Conservation (phyloP, 2,329 filamentous ascomycete genomes). For the Hypoxylon sp. region DNA sequence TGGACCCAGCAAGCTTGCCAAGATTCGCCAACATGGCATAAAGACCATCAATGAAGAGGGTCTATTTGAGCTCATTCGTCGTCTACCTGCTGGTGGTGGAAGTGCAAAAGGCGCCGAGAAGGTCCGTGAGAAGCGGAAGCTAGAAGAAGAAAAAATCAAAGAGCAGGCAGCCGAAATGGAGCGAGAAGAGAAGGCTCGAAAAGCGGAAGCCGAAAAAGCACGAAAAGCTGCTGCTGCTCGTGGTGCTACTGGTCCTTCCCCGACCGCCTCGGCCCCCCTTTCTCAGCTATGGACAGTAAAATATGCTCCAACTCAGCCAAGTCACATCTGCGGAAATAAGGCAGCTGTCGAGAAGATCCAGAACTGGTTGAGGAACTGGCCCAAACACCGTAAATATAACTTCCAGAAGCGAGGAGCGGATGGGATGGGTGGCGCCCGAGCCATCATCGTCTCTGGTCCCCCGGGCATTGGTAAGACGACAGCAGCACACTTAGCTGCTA, state of each 20-base stretch:
- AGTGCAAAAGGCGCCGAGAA: slow-evolving; percentile 90
- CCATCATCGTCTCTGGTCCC: slow-evolving; percentile 95
- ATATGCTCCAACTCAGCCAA: slow-evolving; percentile 88
- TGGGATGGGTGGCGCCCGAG: slow-evolving; percentile 84
- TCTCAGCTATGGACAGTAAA: slow-evolving; percentile 92
- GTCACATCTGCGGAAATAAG: slow-evolving; percentile 97
- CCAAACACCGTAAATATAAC: slow-evolving; percentile 80
- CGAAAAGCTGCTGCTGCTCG: slow-evolving; percentile 66
- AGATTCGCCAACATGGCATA: slow-evolving; percentile 83
- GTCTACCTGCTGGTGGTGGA: slow-evolving; percentile 87
- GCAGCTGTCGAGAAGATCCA: slow-evolving; percentile 89
- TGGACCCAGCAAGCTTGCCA: slow-evolving; percentile 91
- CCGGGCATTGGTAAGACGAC: slow-evolving; percentile 99
- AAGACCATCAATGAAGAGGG: slow-evolving; percentile 97
- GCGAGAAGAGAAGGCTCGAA: slow-evolving; percentile 77
- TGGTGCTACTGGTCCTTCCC: slow-evolving; percentile 56
- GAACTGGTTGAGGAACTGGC: slow-evolving; percentile 87
- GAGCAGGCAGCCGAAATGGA: slow-evolving; percentile 89
- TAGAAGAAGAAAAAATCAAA: slow-evolving; percentile 86
- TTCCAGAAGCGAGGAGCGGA: slow-evolving; percentile 89
- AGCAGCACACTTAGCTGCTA: slow-evolving; percentile 93
- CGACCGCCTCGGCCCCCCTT: slow-evolving; percentile 62
- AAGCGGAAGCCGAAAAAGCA: slow-evolving; percentile 67
- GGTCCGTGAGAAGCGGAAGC: slow-evolving; percentile 85
- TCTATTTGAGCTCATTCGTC: slow-evolving; percentile 86